Percentiles rank a stretch among this genome's conserved stretches.
These are phyloP conservation scores for Calonectria hongkongensis DNA, from an alignment of 2,329 filamentous ascomycete genomes.

Conservation along the genomic window DNA sequence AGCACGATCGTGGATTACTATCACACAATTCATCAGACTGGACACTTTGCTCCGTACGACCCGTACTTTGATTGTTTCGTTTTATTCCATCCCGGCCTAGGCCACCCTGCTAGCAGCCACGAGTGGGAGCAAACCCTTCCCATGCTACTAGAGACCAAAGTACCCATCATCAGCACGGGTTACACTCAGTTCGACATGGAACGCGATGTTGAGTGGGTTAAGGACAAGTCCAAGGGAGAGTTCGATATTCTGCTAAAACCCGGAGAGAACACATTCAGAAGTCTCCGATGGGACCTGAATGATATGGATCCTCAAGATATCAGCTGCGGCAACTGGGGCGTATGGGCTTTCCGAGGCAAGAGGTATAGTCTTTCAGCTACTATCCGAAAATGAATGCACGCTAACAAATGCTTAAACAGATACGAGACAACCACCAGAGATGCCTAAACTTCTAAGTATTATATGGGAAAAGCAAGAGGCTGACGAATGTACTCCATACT, in stretches of 20 bases:
- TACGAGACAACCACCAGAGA: conserved; percentile 79
- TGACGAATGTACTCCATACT: conserved; percentile 40
- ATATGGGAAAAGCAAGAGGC: conserved; percentile 11
- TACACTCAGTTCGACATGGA: conserved; percentile 98
- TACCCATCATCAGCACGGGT: conserved; percentile 94
- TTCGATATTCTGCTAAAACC: conserved; percentile 94
- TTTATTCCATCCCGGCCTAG: conserved; percentile 96
- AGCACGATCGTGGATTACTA: conserved; percentile 99
- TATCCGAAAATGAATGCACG: neutral
- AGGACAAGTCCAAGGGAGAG: conserved; percentile 89
- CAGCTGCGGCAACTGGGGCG: conserved; percentile 96
- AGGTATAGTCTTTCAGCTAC: conserved; percentile 75
- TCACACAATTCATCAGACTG: conserved; percentile 94
- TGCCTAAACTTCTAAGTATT: conserved; percentile 39
- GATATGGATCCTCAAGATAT: conserved; percentile 96
- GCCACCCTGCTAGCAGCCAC: conserved; percentile 92
- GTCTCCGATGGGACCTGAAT: conserved; percentile 96
- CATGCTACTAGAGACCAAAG: conserved; percentile 93
- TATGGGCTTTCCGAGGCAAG: conserved; percentile 98
- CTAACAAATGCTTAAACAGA: conserved; percentile 57
- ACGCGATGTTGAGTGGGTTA: conserved; percentile 92
- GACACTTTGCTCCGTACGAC: conserved; percentile 94
- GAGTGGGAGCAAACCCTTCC: conserved; percentile 97
- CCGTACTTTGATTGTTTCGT: conserved; percentile 99
- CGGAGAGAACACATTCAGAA: conserved; percentile 95